Conservation (phyloP, 305 asterid genomes). For the Plantago rigida region DNA sequence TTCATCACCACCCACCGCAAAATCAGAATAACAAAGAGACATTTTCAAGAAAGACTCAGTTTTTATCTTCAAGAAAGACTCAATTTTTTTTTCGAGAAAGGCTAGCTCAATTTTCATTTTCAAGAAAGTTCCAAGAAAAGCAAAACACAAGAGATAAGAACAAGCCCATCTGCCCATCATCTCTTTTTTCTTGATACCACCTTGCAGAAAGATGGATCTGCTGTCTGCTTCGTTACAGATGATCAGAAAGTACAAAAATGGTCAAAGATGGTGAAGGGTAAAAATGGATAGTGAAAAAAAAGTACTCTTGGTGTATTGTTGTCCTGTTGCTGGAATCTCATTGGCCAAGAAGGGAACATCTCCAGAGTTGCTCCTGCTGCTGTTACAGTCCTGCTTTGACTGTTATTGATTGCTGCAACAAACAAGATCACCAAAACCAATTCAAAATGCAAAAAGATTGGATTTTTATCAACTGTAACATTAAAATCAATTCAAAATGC, state of each 20-base stretch:
- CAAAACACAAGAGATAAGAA: constrained; percentile 21
- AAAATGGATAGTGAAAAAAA: not conserved
- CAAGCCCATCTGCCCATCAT: constrained; percentile 14
- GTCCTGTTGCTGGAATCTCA: constrained; percentile 53
- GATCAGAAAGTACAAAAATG: constrained; percentile 15
- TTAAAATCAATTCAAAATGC: constrained; percentile 33
- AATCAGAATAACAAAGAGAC: not conserved
- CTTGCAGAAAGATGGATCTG: constrained; percentile 1
- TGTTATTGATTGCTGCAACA: constrained; percentile 63
- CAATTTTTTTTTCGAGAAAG: constrained; percentile 5
- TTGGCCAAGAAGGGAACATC: constrained; percentile 94
- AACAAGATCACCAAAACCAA: constrained; percentile 46
- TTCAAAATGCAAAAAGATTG: not conserved
- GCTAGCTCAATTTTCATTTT: constrained; percentile 1
- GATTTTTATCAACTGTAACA: not conserved
- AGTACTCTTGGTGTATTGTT: constrained; percentile 44
- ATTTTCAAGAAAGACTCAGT: not conserved
- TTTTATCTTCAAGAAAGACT: not conserved
- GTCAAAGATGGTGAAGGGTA: constrained; percentile 23
- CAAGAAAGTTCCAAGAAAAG: constrained; percentile 27
- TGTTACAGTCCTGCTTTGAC: constrained; percentile 23
- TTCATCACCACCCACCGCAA: constrained; percentile 29
- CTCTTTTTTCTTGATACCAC: not conserved
- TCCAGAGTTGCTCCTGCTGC: constrained; percentile 86
- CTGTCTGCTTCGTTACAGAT: not conserved